These are phyloP conservation scores for Zygosaccharomyces pseudobailii DNA, from an alignment of 1,139 yeast species.

Conservation along the genomic window DNA sequence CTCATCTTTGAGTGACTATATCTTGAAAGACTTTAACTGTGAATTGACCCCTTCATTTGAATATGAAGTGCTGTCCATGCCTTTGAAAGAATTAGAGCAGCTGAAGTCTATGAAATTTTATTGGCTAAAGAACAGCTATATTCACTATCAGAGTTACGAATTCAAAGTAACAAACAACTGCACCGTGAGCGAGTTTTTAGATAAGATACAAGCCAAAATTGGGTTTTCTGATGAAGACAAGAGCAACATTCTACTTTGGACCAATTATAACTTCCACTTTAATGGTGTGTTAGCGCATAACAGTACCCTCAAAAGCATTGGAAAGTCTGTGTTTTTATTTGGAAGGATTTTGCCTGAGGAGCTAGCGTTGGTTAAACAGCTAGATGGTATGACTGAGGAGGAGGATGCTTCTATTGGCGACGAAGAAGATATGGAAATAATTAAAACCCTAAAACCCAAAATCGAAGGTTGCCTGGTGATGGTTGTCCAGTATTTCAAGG, in stretches of 20 bases:
- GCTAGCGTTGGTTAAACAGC: slow-evolving; percentile 21
- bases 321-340: slow-evolving; percentile 30
- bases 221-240: slow-evolving; percentile 47
- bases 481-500: slow-evolving; percentile 74
- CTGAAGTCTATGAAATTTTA: slow-evolving; percentile 58
- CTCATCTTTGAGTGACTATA: slow-evolving; percentile 36
- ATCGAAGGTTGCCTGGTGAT: slow-evolving; percentile 37
- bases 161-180: slow-evolving; percentile 63
- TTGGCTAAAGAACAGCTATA: slow-evolving; percentile 59
- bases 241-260: slow-evolving; percentile 46
- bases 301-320: slow-evolving; percentile 29
- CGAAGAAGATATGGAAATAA: slow-evolving; percentile 21
- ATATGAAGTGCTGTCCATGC: slow-evolving; percentile 72
- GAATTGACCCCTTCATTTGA: slow-evolving; percentile 48
- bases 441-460: slow-evolving; percentile 3
- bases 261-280: slow-evolving; percentile 35
- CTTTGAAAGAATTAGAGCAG: slow-evolving; percentile 71
- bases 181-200: slow-evolving; percentile 52
- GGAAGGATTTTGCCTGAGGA: slow-evolving; percentile 41
- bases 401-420: slow-evolving; percentile 32
- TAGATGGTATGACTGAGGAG: slow-evolving; percentile 13
- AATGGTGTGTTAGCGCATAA: slow-evolving; percentile 33
- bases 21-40: slow-evolving; percentile 49
- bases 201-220: slow-evolving; percentile 52
- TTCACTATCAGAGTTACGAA: slow-evolving; percentile 65